Conservation (phyloP, 768 basidiomycete species). For the Vararia minispora region DNA sequence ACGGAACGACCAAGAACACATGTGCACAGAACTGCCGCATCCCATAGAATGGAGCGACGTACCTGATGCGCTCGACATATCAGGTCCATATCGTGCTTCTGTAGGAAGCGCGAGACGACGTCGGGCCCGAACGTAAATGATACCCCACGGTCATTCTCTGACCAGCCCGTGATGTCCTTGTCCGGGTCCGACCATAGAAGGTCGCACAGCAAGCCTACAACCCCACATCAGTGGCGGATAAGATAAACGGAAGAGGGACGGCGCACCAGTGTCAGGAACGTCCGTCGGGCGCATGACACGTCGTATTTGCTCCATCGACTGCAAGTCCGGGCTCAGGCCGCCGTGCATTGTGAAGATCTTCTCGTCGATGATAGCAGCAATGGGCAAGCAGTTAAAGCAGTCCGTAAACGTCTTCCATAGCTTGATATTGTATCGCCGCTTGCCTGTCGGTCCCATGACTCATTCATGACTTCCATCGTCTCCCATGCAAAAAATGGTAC, state of each 20-base stretch:
- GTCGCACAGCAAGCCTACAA: constrained; percentile 82
- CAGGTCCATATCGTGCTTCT: constrained; percentile 99
- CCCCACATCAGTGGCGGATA: not conserved
- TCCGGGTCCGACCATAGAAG: constrained; percentile 98
- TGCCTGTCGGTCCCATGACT: constrained; percentile 49
- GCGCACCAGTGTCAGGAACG: constrained; percentile 91
- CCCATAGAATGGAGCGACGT: constrained; percentile 21
- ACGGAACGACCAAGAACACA: not conserved
- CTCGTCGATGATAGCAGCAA: constrained; percentile 99
- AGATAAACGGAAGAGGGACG: not conserved
- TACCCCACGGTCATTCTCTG: constrained; percentile 97
- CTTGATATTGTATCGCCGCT: constrained; percentile 99
- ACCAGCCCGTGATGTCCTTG: constrained; percentile 99
- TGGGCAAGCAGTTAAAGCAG: constrained; percentile 98
- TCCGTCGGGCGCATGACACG: constrained; percentile 98
- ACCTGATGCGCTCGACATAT: constrained; percentile 98
- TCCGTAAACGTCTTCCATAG: constrained; percentile 99
- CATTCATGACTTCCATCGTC: not conserved
- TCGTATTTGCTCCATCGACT: constrained; percentile 99
- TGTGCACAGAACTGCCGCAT: not conserved
- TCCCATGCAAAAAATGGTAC: constrained; percentile 21
- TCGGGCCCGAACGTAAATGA: constrained; percentile 99
- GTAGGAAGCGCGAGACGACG: constrained; percentile 94
- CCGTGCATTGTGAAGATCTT: constrained; percentile 99
- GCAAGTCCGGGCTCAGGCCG: constrained; percentile 91